Evolutionary conservation across 1,284 basidiomycete species (phyloP), one percentile per base, ranked within the genome.

Genomic region (Porodaedalea pini): DNA sequence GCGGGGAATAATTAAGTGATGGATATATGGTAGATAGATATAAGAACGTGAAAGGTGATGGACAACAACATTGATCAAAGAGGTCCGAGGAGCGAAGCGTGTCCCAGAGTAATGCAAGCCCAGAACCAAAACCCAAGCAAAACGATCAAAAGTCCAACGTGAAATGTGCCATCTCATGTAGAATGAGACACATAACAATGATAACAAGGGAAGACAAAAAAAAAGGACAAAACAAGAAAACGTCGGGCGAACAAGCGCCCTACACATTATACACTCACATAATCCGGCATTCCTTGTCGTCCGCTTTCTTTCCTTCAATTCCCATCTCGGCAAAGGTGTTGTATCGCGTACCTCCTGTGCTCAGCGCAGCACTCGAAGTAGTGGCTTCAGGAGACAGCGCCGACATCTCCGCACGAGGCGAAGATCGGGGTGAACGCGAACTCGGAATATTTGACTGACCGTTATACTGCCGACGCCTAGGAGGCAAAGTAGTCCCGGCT

Each of bases 271-370:
- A 10, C 15, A 36, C 32, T 74, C 65, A 93, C 89, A 92, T 92
- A 61, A 93, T 79, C 43, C 87, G 72, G 74, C 92, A 95, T 0
- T 92, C 87, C 68, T 92, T 85, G 25, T 90, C 82, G 65, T 92
- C 83, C 49, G 81, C 79, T 65, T 86, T 89, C 41, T 78, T 81
- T n/a, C 86, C 83, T 50, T 83, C 77, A 66, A 93, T 87, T 0
- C 93, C 93, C 93, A 96, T 95, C 76, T 96, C 94, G 32, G 88
- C 90, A 71, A 96, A 97, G 45, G 92, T 95, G 66, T 86, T 78
- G 2, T 90, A 85, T 7, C 81, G 79, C 62, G 74, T 75, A 31
- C 52, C 40, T 53, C 17, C 54, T 37, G 31, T 29, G 15, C 44
- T 31, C 13, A 32, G 10, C 2, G 31, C 43, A 19, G 3, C 8